Conservation (phyloP, 495 filamentous ascomycete species). For the Viridothelium virens region DNA sequence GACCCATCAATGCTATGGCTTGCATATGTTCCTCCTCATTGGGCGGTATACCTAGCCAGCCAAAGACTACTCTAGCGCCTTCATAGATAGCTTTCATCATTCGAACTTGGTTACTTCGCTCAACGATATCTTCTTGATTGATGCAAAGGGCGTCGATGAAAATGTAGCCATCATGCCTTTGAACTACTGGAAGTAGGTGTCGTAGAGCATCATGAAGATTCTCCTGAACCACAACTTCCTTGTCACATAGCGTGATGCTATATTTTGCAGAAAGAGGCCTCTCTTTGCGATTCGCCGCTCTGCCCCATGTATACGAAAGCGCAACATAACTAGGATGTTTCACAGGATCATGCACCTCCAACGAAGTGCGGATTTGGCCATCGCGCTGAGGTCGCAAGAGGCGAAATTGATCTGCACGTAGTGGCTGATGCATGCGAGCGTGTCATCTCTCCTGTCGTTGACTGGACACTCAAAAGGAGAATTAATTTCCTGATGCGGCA, state of each 20-base stretch:
- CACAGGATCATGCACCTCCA: not conserved
- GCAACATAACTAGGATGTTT: not conserved
- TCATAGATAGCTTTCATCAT: constrained; percentile 17
- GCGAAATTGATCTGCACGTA: not conserved
- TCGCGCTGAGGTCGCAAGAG: not conserved
- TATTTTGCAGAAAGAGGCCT: not conserved
- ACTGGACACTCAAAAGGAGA: too few relatives aligned
- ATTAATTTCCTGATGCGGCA: too few relatives aligned
- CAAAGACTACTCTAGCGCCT: constrained; percentile 26
- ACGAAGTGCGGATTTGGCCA: not conserved
- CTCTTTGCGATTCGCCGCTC: not conserved
- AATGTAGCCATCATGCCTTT: constrained; percentile 2
- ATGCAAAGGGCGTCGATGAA: constrained; percentile 26
- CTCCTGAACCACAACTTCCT: not conserved
- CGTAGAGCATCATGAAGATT: constrained; percentile 9
- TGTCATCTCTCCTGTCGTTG: too few relatives aligned
- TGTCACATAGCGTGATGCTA: not conserved
- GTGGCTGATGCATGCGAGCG: not conserved
- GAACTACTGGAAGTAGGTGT: not conserved
- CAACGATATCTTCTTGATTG: constrained; percentile 14
- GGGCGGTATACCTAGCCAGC: constrained; percentile 33
- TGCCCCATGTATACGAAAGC: not conserved
- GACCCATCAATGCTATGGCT: not conserved
- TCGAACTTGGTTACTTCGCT: constrained; percentile 13
- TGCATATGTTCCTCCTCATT: not conserved